Percentiles rank a stretch among this genome's conserved stretches.
Conservation (phyloP, 805 yeast species). For the Hemisphaericaspora nanyangensis region DNA sequence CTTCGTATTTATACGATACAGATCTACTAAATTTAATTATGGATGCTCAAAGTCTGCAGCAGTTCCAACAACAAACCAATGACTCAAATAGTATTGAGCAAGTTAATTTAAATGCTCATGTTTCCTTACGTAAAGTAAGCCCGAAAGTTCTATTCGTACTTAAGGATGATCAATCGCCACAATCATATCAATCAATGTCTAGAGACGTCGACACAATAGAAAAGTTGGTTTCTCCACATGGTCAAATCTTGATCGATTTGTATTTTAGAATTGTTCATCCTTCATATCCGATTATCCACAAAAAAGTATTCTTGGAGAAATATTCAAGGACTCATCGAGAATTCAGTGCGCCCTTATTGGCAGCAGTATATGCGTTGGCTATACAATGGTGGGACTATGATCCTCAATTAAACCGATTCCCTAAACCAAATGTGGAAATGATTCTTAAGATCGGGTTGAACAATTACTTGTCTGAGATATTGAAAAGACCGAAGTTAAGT, state of each 20-base stretch:
- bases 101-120: conserved; percentile 62
- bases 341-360: conserved; percentile 84
- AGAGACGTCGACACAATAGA: conserved; percentile 82
- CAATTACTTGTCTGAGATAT: conserved; percentile 68
- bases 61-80: neutral
- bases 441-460: conserved; percentile 51
- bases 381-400: conserved; percentile 94
- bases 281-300: conserved; percentile 85
- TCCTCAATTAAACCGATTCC: conserved; percentile 67
- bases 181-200: conserved; percentile 63
- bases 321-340: conserved; percentile 89
- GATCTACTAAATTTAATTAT: conserved; percentile 61
- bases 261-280: conserved; percentile 89
- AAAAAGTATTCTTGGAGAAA: conserved; percentile 86
- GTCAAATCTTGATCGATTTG: conserved; percentile 71
- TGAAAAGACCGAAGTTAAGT: conserved; percentile 84
- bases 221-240: conserved; percentile 85
- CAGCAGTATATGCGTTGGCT: conserved; percentile 86
- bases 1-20: conserved; percentile 73
- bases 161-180: conserved; percentile 75
- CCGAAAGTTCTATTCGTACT: conserved; percentile 71
- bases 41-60: conserved; percentile 20
- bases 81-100: conserved; percentile 59
- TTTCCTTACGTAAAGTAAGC: conserved; percentile 76
- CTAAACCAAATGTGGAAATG: conserved; percentile 69